Evolutionary conservation across 371 early-diverging fungal species (phyloP).

Genomic region (Mortierella sp.): DNA sequence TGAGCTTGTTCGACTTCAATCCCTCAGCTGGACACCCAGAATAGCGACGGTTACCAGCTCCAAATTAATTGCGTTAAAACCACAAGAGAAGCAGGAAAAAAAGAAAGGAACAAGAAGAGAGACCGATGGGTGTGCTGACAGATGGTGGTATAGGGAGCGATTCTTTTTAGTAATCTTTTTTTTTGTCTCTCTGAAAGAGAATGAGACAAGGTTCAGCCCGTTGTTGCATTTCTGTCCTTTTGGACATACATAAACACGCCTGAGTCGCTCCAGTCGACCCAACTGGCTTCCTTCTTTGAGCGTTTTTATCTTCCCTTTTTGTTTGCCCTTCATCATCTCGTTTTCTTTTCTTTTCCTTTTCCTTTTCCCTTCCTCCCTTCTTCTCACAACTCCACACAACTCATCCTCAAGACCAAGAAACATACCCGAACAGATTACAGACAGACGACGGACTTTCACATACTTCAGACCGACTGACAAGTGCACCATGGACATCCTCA

Average conservation of each 20-base stretch:
- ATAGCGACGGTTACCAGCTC: not conserved
- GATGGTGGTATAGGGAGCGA: not conserved
- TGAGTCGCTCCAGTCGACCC: not conserved
- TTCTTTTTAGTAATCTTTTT: not conserved
- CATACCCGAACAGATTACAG: not conserved
- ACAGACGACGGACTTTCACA: not conserved
- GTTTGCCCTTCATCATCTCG: not conserved
- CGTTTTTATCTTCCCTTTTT: not conserved
- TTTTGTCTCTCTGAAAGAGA: not conserved
- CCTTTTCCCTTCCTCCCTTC: not conserved
- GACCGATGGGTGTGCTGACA: not conserved
- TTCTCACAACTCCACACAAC: not conserved
- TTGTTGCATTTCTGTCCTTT: not conserved
- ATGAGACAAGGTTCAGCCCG: not conserved
- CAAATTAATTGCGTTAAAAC: not conserved
- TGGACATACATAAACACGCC: not conserved
- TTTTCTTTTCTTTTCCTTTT: not conserved
- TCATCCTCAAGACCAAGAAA: not conserved
- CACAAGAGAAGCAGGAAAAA: not conserved
- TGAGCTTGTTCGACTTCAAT: not conserved
- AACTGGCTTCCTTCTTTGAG: not conserved
- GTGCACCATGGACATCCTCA: conserved; percentile 33
- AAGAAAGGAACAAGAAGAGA: not conserved
- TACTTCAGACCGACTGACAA: too few relatives aligned
- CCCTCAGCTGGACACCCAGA: not conserved